phyloP scores from a whole-genome alignment of 805 yeast species.

The Ogataea philodendri region DNA sequence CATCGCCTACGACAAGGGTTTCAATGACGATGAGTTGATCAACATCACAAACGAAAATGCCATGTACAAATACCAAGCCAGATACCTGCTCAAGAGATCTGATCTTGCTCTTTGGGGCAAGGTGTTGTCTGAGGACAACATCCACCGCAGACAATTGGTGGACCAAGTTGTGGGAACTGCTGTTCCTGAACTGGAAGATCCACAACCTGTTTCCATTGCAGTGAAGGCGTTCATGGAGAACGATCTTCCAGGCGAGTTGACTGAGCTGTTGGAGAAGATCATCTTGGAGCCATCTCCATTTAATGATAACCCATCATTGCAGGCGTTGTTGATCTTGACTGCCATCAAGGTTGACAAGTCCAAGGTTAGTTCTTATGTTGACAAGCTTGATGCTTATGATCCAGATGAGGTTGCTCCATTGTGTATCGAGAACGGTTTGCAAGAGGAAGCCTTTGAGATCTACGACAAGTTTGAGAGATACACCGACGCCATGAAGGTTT shows the following conservation, averaged over 20 bases:
- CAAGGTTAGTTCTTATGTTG: slow-evolving; percentile 79
- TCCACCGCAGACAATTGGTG: slow-evolving; percentile 85
- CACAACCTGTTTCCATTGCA: slow-evolving; percentile 90
- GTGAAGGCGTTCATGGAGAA: slow-evolving; percentile 96
- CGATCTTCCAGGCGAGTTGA: slow-evolving; percentile 86
- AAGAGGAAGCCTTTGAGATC: slow-evolving; percentile 93
- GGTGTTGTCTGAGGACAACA: slow-evolving; percentile 72
- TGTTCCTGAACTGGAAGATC: slow-evolving; percentile 88
- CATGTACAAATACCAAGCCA: slow-evolving; percentile 99
- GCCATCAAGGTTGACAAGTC: slow-evolving; percentile 94
- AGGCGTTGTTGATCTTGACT: slow-evolving; percentile 87
- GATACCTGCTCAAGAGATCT: slow-evolving; percentile 87
- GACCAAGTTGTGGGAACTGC: slow-evolving; percentile 97
- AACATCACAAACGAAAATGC: slow-evolving; percentile 93
- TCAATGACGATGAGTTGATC: slow-evolving; percentile 84
- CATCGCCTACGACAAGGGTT: slow-evolving; percentile 95
- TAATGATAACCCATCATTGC: slow-evolving; percentile 91
- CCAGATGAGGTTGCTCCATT: slow-evolving; percentile 92
- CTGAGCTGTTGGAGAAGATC: slow-evolving; percentile 92
- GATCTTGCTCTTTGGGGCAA: slow-evolving; percentile 78
- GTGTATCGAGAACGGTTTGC: slow-evolving; percentile 81
- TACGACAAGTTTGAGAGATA: slow-evolving; percentile 80
- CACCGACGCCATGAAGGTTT: slow-evolving; percentile 79
- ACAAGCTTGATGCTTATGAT: slow-evolving; percentile 85
- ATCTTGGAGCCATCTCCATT: slow-evolving; percentile 97